phyloP scores from a whole-genome alignment of 208 protist genomes.

The Angomonas deanei region DNA sequence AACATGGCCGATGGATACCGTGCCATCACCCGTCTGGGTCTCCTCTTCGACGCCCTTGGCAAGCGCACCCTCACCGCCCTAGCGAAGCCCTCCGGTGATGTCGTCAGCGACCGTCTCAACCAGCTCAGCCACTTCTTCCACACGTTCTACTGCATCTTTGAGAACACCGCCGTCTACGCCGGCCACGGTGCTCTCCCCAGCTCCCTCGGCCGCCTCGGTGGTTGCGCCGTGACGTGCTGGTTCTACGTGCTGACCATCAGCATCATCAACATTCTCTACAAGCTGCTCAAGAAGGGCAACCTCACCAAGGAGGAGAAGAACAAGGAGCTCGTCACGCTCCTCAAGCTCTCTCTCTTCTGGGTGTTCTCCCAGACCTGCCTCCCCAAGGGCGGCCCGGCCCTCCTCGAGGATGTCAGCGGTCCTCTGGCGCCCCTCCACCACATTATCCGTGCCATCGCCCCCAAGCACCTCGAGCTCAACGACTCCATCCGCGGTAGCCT shows the following conservation, averaged over 20 bases:
- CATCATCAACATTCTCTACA: conserved; percentile 64
- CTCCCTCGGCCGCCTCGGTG: conserved; percentile 49
- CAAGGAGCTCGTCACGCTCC: conserved; percentile 53
- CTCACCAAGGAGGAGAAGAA: conserved; percentile 68
- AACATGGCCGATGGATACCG: conserved; percentile 80
- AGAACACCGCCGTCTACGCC: conserved; percentile 76
- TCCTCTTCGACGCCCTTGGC: conserved; percentile 69
- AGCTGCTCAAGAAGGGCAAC: conserved; percentile 52
- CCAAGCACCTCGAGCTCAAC: conserved; percentile 58
- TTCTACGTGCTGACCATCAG: conserved; percentile 76
- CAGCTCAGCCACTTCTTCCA: conserved; percentile 79
- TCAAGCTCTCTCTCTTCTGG: conserved; percentile 80
- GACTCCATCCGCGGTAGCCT: conserved; percentile 70
- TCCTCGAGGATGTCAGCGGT: conserved; percentile 57
- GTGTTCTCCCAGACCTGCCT: conserved; percentile 79
- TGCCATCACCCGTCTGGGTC: conserved; percentile 78
- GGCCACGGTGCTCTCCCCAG: conserved; percentile 54
- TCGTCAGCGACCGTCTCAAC: conserved; percentile 48
- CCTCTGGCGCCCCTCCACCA: conserved; percentile 71
- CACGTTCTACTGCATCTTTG: conserved; percentile 76
- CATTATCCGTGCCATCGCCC: conserved; percentile 54
- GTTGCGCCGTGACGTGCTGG: conserved; percentile 79
- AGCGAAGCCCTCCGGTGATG: conserved; percentile 48
- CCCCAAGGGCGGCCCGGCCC: conserved; percentile 68
- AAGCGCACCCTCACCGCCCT: conserved; percentile 49